Percentiles rank a stretch among this genome's conserved stretches.
Conservation (phyloP, 1,284 basidiomycete genomes). For the Anthracocystis walkeri region DNA sequence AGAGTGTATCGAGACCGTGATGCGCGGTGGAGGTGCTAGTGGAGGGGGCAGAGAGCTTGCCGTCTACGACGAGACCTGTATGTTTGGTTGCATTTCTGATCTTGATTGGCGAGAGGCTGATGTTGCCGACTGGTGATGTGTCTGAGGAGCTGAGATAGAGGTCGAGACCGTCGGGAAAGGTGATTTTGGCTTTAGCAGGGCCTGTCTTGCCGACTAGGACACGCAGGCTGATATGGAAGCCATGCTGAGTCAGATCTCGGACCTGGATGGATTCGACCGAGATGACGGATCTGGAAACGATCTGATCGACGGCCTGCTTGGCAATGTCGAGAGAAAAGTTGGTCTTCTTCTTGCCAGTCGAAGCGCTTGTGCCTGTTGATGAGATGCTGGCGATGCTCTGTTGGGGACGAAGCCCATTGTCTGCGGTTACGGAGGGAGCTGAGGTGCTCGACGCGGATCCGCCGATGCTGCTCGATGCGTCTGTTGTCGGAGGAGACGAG, state of each 20-base stretch:
- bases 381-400: conserved; percentile 10
- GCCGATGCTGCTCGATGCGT: conserved; percentile 8
- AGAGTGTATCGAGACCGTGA: conserved; percentile 28
- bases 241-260: conserved; percentile 21
- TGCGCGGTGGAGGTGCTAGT: background rate
- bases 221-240: conserved; percentile 29
- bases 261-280: conserved; percentile 33
- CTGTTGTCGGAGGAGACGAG: conserved; percentile 11
- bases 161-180: conserved; percentile 46
- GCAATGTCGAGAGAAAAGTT: conserved; percentile 36
- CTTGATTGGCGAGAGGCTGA: conserved; percentile 34
- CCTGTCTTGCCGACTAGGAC: conserved; percentile 40
- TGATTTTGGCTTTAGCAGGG: conserved; percentile 50
- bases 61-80: conserved; percentile 28
- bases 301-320: conserved; percentile 41
- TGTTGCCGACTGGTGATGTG: conserved; percentile 23
- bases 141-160: conserved; percentile 34
- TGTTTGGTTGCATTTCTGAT: conserved; percentile 29
- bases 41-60: conserved; percentile 5
- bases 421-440: background rate
- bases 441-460: conserved; percentile 13
- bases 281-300: conserved; percentile 39
- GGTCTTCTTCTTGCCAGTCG: conserved; percentile 8
- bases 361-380: background rate
- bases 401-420: conserved; percentile 11